These are phyloP conservation scores for Exophiala calicioides DNA, from an alignment of 2,329 filamentous ascomycete genomes.

Conservation along the genomic window DNA sequence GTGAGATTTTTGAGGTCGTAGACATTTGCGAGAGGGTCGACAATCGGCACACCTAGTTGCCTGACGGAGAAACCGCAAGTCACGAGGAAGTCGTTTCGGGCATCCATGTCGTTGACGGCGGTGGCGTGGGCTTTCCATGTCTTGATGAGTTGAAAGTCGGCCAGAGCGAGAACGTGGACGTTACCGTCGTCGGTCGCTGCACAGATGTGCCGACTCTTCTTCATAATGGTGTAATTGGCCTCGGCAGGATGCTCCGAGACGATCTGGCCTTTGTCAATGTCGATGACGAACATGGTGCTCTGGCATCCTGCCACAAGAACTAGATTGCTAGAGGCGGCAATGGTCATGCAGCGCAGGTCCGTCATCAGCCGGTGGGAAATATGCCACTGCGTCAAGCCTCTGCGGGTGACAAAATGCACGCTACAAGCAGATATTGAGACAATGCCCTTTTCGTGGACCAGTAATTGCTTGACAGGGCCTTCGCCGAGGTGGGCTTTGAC, in stretches of 20 bases:
- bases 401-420: slow-evolving; percentile 82
- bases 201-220: slow-evolving; percentile 82
- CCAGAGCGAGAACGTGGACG: slow-evolving; percentile 82
- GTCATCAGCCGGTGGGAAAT: slow-evolving; percentile 76
- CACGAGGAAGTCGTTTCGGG: slow-evolving; percentile 89
- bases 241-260: slow-evolving; percentile 71
- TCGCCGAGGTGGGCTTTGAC: slow-evolving; percentile 78
- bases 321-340: slow-evolving; percentile 81
- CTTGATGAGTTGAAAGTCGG: slow-evolving; percentile 75
- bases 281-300: slow-evolving; percentile 76
- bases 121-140: slow-evolving; percentile 89
- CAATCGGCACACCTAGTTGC: slow-evolving; percentile 75
- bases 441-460: slow-evolving; percentile 89
- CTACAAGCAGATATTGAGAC: slow-evolving; percentile 80
- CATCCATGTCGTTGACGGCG: slow-evolving; percentile 94
- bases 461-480: slow-evolving; percentile 79
- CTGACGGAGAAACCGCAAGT: slow-evolving; percentile 91
- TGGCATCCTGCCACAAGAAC: slow-evolving; percentile 87
- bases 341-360: slow-evolving; percentile 91
- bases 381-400: slow-evolving; percentile 86
- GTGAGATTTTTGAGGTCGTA: slow-evolving; percentile 91
- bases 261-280: slow-evolving; percentile 71
- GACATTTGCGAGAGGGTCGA: slow-evolving; percentile 91
- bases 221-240: slow-evolving; percentile 87
- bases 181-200: slow-evolving; percentile 80